These are phyloP conservation scores for Gonapodya prolifera DNA, from an alignment of 192 early-diverging fungal species.

Conservation along the genomic window DNA sequence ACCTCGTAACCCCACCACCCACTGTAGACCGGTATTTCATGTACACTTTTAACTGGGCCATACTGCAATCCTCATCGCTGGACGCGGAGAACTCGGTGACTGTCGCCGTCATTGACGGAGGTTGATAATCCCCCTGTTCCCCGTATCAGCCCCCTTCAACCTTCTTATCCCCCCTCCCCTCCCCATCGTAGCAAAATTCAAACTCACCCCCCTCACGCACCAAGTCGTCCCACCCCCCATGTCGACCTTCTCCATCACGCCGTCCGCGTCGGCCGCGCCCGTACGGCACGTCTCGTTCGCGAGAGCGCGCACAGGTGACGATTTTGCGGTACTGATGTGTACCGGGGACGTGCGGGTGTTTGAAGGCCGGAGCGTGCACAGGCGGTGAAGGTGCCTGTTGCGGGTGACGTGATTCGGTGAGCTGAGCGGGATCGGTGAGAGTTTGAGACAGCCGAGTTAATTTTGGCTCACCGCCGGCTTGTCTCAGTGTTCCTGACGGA, in stretches of 20 bases:
- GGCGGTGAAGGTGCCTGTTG: neutral
- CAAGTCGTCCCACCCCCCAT: slow-evolving; percentile 95
- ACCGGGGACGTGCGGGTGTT: slow-evolving; percentile 27
- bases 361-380: slow-evolving; percentile 17
- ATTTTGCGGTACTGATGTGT: slow-evolving; percentile 56
- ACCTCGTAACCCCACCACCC: too few relatives aligned
- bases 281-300: slow-evolving; percentile 51
- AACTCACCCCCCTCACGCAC: slow-evolving; percentile 65
- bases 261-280: slow-evolving; percentile 28
- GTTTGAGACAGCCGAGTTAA: neutral
- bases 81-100: slow-evolving; percentile 39
- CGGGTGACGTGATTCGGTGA: neutral
- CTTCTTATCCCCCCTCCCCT: slow-evolving; percentile 7
- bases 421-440: neutral
- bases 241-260: slow-evolving; percentile 29
- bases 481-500: slow-evolving; percentile 21
- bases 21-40: too few relatives aligned
- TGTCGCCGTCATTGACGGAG: slow-evolving; percentile 70
- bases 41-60: too few relatives aligned
- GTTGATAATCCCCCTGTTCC: slow-evolving; percentile 8
- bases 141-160: neutral
- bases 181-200: slow-evolving; percentile 20
- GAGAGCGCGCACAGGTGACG: slow-evolving; percentile 43
- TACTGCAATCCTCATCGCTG: too few relatives aligned
- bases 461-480: slow-evolving; percentile 5